These are phyloP conservation scores for Cryptococcus maquisensis DNA, from an alignment of 1,284 basidiomycete species.

Conservation along the genomic window DNA sequence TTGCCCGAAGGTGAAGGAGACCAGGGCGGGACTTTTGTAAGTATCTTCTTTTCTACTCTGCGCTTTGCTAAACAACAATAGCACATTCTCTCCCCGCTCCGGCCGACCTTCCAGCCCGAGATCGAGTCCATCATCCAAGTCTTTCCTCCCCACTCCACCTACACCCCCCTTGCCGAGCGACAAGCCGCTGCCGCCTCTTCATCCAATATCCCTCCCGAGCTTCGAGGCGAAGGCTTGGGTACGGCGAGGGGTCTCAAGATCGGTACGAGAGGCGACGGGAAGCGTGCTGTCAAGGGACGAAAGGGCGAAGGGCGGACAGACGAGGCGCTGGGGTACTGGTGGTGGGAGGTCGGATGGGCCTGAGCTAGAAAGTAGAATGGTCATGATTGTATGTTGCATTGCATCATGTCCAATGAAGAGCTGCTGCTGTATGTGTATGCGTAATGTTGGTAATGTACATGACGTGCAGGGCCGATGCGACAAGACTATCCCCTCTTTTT, in stretches of 20 bases:
- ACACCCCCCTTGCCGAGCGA: conserved; percentile 24
- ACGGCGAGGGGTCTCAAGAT: conserved; percentile 23
- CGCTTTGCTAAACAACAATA: conserved; percentile 6
- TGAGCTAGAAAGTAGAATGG: conserved; percentile 1
- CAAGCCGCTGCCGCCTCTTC: conserved; percentile 5
- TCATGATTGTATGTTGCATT: too few species aligned
- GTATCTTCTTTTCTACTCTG: conserved; percentile 8
- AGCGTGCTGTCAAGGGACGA: conserved; percentile 34
- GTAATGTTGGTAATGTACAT: too few species aligned
- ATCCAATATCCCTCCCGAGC: conserved; percentile 4
- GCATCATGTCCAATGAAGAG: too few species aligned
- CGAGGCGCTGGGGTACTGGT: conserved; percentile 47
- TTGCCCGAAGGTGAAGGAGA: conserved; percentile 30
- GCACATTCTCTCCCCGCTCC: conserved; percentile 47
- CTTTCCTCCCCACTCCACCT: conserved; percentile 36
- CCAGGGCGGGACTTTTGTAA: conserved; percentile 43
- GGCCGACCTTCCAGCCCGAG: conserved; percentile 48
- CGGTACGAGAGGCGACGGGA: conserved; percentile 36
- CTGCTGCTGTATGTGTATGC: too few species aligned
- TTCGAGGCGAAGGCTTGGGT: conserved; percentile 34
- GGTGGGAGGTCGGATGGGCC: conserved; percentile 50
- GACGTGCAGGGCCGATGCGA: too few species aligned
- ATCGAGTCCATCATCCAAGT: conserved; percentile 41
- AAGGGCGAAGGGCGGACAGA: conserved; percentile 46
- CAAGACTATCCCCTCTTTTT: too few species aligned